A percentile compares a stretch with the other conserved stretches of the same genome.
phyloP scores from a whole-genome alignment of 805 yeast genomes.

The Saccharomycopsis fibuligera region DNA sequence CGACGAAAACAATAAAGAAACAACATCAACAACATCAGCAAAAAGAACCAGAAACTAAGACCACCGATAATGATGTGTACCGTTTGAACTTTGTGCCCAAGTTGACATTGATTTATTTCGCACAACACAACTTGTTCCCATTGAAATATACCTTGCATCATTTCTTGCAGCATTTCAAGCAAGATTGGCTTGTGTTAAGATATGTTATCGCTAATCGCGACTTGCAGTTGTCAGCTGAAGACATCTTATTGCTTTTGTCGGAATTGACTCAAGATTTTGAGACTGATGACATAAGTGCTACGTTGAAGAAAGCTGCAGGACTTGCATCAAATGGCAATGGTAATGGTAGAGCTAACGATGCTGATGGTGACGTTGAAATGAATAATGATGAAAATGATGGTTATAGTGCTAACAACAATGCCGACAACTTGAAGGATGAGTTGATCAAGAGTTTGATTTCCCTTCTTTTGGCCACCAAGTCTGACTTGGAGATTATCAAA shows the following conservation, averaged over 20 bases:
- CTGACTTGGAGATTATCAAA: constrained; percentile 18
- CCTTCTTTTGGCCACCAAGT: constrained; percentile 5
- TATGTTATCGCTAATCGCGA: constrained; percentile 7
- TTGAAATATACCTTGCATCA: constrained; percentile 9
- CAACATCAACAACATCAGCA: too few species aligned
- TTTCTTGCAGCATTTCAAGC: constrained; percentile 11
- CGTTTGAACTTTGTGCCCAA: constrained; percentile 12
- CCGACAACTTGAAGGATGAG: neutral
- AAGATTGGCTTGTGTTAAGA: constrained; percentile 11
- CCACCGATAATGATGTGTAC: constrained; percentile 1
- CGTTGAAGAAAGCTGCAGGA: too few species aligned
- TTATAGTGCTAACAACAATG: too few species aligned
- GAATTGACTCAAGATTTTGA: constrained; percentile 4
- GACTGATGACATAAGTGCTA: too few species aligned
- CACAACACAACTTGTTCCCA: constrained; percentile 15
- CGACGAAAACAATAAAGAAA: too few species aligned
- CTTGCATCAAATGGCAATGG: neutral
- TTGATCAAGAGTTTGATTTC: constrained; percentile 13
- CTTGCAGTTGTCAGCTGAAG: constrained; percentile 15
- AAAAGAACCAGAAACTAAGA: neutral
- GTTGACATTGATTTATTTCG: constrained; percentile 12
- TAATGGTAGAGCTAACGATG: neutral
- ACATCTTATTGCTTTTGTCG: constrained; percentile 14
- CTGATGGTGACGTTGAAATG: constrained; percentile 1
- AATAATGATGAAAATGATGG: neutral